Evolutionary conservation across 345 rosid genomes (phyloP), one percentile per base, ranked within the genome.

Genomic region (Trapa bicornis): DNA sequence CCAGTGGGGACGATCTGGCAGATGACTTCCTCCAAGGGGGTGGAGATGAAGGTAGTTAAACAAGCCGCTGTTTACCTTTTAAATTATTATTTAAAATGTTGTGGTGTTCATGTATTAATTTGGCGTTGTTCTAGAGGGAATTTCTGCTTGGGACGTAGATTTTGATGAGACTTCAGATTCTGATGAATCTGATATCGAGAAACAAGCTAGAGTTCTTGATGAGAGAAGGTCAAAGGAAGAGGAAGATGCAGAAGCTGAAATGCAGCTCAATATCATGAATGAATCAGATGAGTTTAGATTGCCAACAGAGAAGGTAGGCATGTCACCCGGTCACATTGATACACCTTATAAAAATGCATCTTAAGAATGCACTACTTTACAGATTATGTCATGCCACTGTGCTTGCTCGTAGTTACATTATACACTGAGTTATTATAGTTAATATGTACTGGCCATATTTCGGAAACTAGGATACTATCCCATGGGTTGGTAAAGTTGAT

Each of bases 261-360:
- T 84, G 76, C 68, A 64, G 47, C 78, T 84, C 14, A 79, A 78
- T 71, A 87, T 82, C 69, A 73, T 72, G 67, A 86, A 82, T 64
- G 97, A 86, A 67, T 78, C 83, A 67, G 96, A 90, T 76, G 92
- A 80, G 65, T 91, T 94, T 77, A 81, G 82, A 72, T 77, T 91
- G 86, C 96, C 99, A 8, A 84, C 96, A 47, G 69, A 85, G 73
- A 86, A 91, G 95, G 99, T 94, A 3, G 60, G 33, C 11, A 8
- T 36, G 47, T 47, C 43, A 15, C 29, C 6, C 6, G 8, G 33
- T 17, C 60, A 22, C 29, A 3, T 22, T 29, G 8, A 8, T 33
- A n/a, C 33, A 17, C 22, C 54, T 50, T 2, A 50, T 50, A 50
- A 50, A 16, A 22, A 50, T 14, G 54, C n/a, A 14, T 53, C 32